Evolutionary conservation across 2,329 filamentous ascomycete species (phyloP), one percentile per base, ranked within the genome.

Genomic region (Drechslerella stenobrocha): DNA sequence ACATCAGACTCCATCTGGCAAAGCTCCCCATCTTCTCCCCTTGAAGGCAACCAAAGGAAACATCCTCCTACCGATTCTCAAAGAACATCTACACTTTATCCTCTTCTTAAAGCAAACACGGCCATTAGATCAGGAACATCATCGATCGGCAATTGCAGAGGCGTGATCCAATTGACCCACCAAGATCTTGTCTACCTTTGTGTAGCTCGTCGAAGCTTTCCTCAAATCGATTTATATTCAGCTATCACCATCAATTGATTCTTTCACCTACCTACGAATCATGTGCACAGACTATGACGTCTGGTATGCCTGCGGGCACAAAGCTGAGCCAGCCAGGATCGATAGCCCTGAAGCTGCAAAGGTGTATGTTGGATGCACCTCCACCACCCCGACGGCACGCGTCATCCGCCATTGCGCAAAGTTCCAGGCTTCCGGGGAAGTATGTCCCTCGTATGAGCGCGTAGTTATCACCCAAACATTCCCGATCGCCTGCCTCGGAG

Each of bases 251-350:
- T 30, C 28, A 30, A 30, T 30, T 2, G 15, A 11, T 6, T 8
- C 28, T 18, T 42, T 34, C 34, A 13, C 13, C 20, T 15, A 40
- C 15, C 40, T 28, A 7, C 3, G 23, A 34, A 37, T 18, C 42
- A 67, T 67, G 61, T 67, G 61, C 13, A 67, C 61, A 1, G 61
- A 67, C 9, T 59, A 55, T 23, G 61, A 67, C 18, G 15, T 59
- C n/a, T 35, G 18, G 26, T 67, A 55, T n/a, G 61, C 53, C 48
- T 67, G 61, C 20, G 61, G 61, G 7, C 61, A 67, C 34, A 32
- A 50, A 23, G 30, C 18, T 3, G 35, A 42, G 3, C 47, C 48
- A 5, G 61, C 34, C 6, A 34, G 61, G 22, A 7, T 34, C 3
- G 42, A 26, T 3, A 1, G 18, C 7, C 46, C 61, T 0, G 22